Evolutionary conservation across 2,329 filamentous ascomycete species (phyloP).

Genomic region (Hypoxylon sp.): DNA sequence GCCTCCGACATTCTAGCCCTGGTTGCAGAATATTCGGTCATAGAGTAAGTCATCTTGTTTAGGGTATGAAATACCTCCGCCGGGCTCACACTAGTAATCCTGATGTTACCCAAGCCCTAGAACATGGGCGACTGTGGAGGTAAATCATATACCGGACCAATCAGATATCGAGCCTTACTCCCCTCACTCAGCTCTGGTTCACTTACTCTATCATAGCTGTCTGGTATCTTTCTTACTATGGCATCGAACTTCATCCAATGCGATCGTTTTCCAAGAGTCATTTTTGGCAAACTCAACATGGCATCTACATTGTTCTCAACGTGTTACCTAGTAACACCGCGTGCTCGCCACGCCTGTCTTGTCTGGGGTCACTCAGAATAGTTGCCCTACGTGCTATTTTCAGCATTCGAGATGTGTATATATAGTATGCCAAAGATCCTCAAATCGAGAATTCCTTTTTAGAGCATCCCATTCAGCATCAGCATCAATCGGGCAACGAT

Average conservation of each 20-base stretch:
- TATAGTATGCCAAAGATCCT: conserved; percentile 23
- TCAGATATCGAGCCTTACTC: conserved; percentile 23
- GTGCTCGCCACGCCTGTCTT: too few relatives aligned
- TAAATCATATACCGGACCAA: conserved; percentile 32
- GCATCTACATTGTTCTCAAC: conserved; percentile 14
- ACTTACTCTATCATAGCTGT: conserved; percentile 17
- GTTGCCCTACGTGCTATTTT: too few relatives aligned
- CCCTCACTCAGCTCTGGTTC: conserved; percentile 24
- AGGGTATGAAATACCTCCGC: conserved; percentile 22
- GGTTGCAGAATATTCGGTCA: conserved; percentile 2
- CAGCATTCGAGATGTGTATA: conserved; percentile 29
- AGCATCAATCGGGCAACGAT: conserved; percentile 4
- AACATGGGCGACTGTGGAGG: conserved; percentile 20
- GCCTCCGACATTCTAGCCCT: not conserved
- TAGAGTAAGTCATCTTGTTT: conserved; percentile 15
- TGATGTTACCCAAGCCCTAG: conserved; percentile 26
- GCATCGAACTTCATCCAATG: conserved; percentile 20
- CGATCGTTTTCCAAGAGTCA: not conserved
- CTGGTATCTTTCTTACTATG: conserved; percentile 29
- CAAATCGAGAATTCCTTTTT: conserved; percentile 3
- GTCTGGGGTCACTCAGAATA: too few relatives aligned
- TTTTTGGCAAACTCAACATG: not conserved
- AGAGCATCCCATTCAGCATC: conserved; percentile 7
- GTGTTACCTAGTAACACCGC: too few relatives aligned
- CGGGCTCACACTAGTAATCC: conserved; percentile 28